A percentile compares a stretch with the other conserved stretches of the same genome.
These are phyloP conservation scores for Triticum timopheevii DNA, from an alignment of 176 grass and related monocot genomes.

Conservation along the genomic window DNA sequence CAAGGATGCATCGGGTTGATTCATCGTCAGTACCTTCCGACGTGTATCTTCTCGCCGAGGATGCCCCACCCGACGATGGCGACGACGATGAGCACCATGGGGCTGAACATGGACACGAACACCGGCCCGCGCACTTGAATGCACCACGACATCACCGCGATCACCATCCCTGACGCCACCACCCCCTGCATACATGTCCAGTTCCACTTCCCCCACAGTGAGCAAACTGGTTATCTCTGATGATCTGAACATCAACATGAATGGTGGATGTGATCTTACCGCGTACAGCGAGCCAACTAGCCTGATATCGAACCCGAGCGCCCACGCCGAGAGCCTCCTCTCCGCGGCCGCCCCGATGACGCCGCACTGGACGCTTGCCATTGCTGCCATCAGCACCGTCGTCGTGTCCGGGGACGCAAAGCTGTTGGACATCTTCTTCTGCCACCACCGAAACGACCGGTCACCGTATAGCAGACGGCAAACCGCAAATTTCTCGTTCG, in stretches of 20 bases:
- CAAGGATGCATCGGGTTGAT: neutral
- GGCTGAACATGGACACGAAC: slow-evolving; percentile 56
- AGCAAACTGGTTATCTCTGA: neutral
- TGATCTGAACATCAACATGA: slow-evolving; percentile 21
- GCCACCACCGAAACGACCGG: too few relatives aligned
- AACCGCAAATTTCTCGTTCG: too few relatives aligned
- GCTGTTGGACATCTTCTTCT: slow-evolving; percentile 35
- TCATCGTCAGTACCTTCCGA: slow-evolving; percentile 27
- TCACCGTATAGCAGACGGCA: too few relatives aligned
- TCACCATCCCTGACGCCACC: too few relatives aligned
- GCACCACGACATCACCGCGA: slow-evolving; percentile 48
- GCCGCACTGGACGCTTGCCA: slow-evolving; percentile 38
- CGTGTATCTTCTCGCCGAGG: slow-evolving; percentile 43
- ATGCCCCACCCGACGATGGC: slow-evolving; percentile 53
- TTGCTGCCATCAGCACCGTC: slow-evolving; percentile 41
- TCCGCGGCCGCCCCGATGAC: slow-evolving; percentile 21
- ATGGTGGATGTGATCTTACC: slow-evolving; percentile 2
- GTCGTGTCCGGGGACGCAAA: slow-evolving; percentile 42
- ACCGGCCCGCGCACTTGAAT: slow-evolving; percentile 49
- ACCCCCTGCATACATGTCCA: too few relatives aligned
- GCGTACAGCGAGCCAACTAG: slow-evolving; percentile 31
- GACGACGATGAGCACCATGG: slow-evolving; percentile 45
- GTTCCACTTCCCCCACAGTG: too few relatives aligned
- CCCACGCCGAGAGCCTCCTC: slow-evolving; percentile 32
- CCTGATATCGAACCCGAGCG: slow-evolving; percentile 45